These are phyloP conservation scores for Fusarium paranaense DNA, from an alignment of 2,329 filamentous ascomycete species.

Conservation along the genomic window DNA sequence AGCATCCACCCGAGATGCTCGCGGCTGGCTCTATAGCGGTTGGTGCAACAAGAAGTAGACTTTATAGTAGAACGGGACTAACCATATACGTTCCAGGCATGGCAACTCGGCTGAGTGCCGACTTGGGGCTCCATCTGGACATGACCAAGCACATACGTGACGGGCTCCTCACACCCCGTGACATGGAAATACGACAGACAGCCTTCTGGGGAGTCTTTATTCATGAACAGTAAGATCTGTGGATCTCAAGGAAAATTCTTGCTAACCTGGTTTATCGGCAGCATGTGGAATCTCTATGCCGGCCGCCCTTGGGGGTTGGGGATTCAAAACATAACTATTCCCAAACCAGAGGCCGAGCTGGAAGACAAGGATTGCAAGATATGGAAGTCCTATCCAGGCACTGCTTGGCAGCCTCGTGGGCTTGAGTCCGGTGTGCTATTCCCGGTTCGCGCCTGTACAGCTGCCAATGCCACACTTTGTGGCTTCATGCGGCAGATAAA, in stretches of 20 bases:
- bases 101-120: slow-evolving; percentile 24
- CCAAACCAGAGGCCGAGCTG: slow-evolving; percentile 2
- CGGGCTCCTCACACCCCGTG: slow-evolving; percentile 9
- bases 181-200: slow-evolving; percentile 20
- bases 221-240: slow-evolving; percentile 12
- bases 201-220: slow-evolving; percentile 34
- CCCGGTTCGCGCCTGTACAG: not conserved
- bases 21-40: slow-evolving; percentile 43
- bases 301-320: slow-evolving; percentile 35
- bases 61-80: not conserved
- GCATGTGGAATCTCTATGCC: slow-evolving; percentile 32
- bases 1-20: slow-evolving; percentile 32
- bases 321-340: slow-evolving; percentile 27
- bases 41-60: not conserved
- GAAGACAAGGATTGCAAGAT: not conserved
- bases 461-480: slow-evolving; percentile 14
- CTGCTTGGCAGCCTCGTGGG: not conserved
- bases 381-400: slow-evolving; percentile 8
- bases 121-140: slow-evolving; percentile 33
- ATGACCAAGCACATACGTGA: slow-evolving; percentile 6
- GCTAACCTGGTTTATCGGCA: not conserved
- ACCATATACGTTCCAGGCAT: slow-evolving; percentile 10
- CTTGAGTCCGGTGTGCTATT: not conserved
- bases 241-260: not conserved
- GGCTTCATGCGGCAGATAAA: slow-evolving; percentile 35